phyloP scores from a whole-genome alignment of 1,139 yeast genomes.

The Meyerozyma guilliermondii region DNA sequence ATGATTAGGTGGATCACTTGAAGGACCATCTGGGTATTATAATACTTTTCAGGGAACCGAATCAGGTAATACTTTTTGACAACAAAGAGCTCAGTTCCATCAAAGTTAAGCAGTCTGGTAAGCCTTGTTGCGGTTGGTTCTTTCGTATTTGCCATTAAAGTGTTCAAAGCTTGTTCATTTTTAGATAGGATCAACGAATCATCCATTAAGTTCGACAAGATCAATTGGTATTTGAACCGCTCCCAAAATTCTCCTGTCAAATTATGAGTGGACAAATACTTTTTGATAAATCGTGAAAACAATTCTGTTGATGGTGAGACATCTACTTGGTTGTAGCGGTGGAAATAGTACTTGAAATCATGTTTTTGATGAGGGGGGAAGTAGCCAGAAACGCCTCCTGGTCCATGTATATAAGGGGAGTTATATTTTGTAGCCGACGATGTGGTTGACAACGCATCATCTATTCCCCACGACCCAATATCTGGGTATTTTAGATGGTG shows the following conservation, averaged over 20 bases:
- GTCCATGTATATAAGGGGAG: background rate
- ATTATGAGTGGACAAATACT: slow-evolving; percentile 1
- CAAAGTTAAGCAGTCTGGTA: slow-evolving; percentile 12
- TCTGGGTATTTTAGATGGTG: slow-evolving; percentile 2
- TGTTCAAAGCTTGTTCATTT: slow-evolving; percentile 31
- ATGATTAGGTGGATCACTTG: slow-evolving; percentile 8
- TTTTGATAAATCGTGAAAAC: background rate
- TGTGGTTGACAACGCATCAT: background rate
- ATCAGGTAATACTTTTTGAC: slow-evolving; percentile 12
- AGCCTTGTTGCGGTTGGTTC: slow-evolving; percentile 1
- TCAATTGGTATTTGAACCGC: slow-evolving; percentile 36
- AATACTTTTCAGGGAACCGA: slow-evolving; percentile 6
- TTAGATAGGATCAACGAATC: slow-evolving; percentile 41
- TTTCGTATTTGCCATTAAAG: slow-evolving; percentile 15
- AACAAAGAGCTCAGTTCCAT: slow-evolving; percentile 18
- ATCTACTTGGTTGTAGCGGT: background rate
- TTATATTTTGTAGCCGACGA: background rate
- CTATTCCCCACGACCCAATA: slow-evolving; percentile 1
- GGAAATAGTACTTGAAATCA: slow-evolving; percentile 1
- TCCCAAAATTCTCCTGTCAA: slow-evolving; percentile 29
- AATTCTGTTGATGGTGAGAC: background rate
- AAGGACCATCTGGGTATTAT: slow-evolving; percentile 5
- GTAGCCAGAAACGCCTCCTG: background rate
- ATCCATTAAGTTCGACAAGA: slow-evolving; percentile 38
- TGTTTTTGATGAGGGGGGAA: background rate